These are phyloP conservation scores for Trichomonas gallinae DNA, from an alignment of 208 protist genomes.

Conservation along the genomic window DNA sequence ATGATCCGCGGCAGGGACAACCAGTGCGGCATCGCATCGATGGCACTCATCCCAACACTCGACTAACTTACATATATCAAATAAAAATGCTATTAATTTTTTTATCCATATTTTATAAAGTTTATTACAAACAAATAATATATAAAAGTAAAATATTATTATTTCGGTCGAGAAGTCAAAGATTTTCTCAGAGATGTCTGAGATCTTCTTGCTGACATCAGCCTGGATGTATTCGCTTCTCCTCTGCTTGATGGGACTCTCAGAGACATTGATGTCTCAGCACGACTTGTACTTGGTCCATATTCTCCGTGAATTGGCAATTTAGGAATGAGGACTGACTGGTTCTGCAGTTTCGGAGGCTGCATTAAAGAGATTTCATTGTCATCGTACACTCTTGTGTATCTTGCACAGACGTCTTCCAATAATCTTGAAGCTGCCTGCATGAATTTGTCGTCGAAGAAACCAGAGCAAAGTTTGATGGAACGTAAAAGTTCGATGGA, in stretches of 20 bases:
- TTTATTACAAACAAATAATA: background rate
- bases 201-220: background rate
- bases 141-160: background rate
- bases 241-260: background rate
- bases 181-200: background rate
- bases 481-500: background rate
- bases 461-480: background rate
- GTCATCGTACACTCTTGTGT: background rate
- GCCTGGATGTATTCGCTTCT: background rate
- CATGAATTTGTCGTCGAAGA: background rate
- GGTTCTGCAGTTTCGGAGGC: background rate
- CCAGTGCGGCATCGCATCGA: too few species aligned
- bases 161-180: background rate
- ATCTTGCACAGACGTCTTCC: background rate
- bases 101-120: too few species aligned
- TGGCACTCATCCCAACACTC: too few species aligned
- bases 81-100: too few species aligned
- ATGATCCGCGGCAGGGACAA: too few species aligned
- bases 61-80: too few species aligned
- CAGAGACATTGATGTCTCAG: background rate
- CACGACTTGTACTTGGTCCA: background rate
- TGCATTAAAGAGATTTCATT: background rate
- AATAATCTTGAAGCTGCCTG: background rate
- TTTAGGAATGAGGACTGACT: background rate
- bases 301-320: background rate